Percentiles rank a stretch among this genome's conserved stretches.
These are phyloP conservation scores for Zygosaccharomyces lentus DNA, from an alignment of 805 yeast genomes.

Conservation along the genomic window DNA sequence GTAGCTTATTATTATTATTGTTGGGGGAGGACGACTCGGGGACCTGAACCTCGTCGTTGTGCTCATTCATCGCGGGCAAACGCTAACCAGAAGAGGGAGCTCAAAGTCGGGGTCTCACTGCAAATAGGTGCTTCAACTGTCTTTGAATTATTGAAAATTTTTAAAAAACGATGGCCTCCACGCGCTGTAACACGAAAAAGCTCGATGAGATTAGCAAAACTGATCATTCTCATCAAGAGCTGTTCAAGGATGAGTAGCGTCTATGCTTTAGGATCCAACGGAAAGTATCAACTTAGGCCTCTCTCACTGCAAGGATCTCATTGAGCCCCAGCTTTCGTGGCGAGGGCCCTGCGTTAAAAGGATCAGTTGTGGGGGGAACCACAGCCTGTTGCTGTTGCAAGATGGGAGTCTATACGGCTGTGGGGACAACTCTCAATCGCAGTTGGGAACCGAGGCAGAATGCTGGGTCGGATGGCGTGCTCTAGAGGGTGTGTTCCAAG, in stretches of 20 bases:
- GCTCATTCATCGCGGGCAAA: slow-evolving; percentile 16
- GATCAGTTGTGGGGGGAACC: slow-evolving; percentile 83
- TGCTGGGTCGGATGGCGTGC: slow-evolving; percentile 5
- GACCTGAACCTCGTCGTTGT: slow-evolving; percentile 40
- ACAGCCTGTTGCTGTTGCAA: slow-evolving; percentile 56
- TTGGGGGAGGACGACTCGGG: slow-evolving; percentile 47
- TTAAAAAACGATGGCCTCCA: background rate
- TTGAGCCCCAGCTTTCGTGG: slow-evolving; percentile 28
- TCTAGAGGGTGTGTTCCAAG: slow-evolving; percentile 12
- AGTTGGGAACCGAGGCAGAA: slow-evolving; percentile 41
- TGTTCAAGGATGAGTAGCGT: slow-evolving; percentile 11
- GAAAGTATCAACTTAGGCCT: slow-evolving; percentile 68
- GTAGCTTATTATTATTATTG: slow-evolving; percentile 7
- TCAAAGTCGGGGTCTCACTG: background rate
- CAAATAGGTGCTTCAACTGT: background rate
- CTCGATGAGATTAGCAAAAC: background rate
- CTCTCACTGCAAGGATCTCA: slow-evolving; percentile 48
- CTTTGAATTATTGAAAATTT: background rate
- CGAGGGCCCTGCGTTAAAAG: slow-evolving; percentile 33
- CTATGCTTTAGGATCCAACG: slow-evolving; percentile 79
- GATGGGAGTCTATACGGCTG: slow-evolving; percentile 51
- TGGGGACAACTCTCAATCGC: slow-evolving; percentile 59
- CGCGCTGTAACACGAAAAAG: background rate
- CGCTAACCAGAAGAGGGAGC: slow-evolving; percentile 6
- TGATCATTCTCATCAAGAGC: background rate